Conservation (phyloP, 345 rosid species). For the Anastatica hierochuntica region DNA sequence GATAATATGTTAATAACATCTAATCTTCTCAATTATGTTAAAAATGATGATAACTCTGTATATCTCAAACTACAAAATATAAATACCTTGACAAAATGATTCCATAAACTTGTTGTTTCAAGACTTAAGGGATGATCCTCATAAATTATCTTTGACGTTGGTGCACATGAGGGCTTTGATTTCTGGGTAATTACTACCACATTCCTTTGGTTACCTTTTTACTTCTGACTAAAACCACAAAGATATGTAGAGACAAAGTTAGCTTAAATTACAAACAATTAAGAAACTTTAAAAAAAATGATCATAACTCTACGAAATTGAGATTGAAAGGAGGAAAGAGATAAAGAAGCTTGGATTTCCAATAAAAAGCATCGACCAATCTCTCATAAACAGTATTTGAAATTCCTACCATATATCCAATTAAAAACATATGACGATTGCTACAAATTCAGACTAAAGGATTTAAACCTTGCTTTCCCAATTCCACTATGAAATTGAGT, state of each 20-base stretch:
- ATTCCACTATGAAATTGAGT: too few species aligned
- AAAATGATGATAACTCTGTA: neutral
- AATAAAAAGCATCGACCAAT: too few species aligned
- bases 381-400: too few species aligned
- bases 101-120: constrained; percentile 88
- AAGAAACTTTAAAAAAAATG: too few species aligned
- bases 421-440: too few species aligned
- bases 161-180: constrained; percentile 43
- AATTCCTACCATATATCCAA: too few species aligned
- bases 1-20: neutral
- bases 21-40: neutral
- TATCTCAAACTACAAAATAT: neutral
- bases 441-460: too few species aligned
- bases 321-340: too few species aligned
- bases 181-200: constrained; percentile 36
- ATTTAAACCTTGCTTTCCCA: too few species aligned
- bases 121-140: constrained; percentile 98
- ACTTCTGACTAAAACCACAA: constrained; percentile 92
- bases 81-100: constrained; percentile 84
- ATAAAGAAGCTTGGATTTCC: too few species aligned
- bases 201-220: constrained; percentile 41
- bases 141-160: constrained; percentile 65
- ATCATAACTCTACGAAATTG: too few species aligned
- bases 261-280: constrained; percentile 11
- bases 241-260: constrained; percentile 41